A percentile compares a stretch with the other conserved stretches of the same genome.
Evolutionary conservation across 768 basidiomycete genomes (phyloP).

Genomic region (Calvatia gigantea): DNA sequence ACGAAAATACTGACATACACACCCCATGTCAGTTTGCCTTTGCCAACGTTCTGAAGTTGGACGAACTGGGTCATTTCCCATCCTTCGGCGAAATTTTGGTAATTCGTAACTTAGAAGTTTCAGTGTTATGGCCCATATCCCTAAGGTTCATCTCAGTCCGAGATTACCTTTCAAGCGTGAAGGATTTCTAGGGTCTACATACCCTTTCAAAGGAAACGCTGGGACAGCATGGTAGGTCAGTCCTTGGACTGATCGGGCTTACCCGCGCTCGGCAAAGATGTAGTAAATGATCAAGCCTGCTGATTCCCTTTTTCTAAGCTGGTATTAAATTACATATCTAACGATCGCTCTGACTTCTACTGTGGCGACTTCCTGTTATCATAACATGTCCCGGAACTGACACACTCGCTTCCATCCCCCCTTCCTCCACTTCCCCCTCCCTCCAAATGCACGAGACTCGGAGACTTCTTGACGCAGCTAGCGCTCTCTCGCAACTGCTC

Average conservation of each 20-base stretch:
- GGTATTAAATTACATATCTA: conserved; percentile 50
- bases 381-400: conserved; percentile 54
- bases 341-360: conserved; percentile 36
- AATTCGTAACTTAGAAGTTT: no score
- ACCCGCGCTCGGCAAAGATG: conserved; percentile 38
- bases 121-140: neutral
- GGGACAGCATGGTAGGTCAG: conserved; percentile 33
- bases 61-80: neutral
- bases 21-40: conserved; percentile 1
- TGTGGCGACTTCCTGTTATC: conserved; percentile 35
- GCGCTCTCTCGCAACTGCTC: conserved; percentile 67
- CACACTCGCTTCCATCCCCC: conserved; percentile 19
- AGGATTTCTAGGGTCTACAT: conserved; percentile 22
- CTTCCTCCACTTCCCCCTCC: conserved; percentile 24
- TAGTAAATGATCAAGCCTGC: conserved; percentile 39
- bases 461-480: conserved; percentile 75
- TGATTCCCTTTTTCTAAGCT: conserved; percentile 43
- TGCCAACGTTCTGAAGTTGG: neutral
- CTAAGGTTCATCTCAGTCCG: neutral
- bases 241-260: conserved; percentile 43
- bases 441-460: conserved; percentile 64
- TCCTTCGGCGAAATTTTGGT: neutral
- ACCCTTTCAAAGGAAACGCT: conserved; percentile 35
- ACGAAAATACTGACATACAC: conserved; percentile 5
- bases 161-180: conserved; percentile 30